These are phyloP conservation scores for Paraphaeosphaeria minitans DNA, from an alignment of 2,329 filamentous ascomycete genomes.

Conservation along the genomic window DNA sequence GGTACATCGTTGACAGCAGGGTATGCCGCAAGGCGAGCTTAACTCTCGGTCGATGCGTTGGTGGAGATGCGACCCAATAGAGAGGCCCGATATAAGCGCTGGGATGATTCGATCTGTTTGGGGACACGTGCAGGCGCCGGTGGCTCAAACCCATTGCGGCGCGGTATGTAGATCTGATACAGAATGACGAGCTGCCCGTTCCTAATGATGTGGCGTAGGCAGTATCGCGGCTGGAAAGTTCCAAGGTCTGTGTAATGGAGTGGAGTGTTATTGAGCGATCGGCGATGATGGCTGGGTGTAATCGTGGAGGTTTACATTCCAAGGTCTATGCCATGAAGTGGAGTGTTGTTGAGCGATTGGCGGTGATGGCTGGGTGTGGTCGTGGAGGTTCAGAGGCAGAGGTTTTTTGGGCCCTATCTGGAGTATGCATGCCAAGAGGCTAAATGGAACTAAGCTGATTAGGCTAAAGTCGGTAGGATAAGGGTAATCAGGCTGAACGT, in stretches of 20 bases:
- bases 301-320: background rate
- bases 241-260: background rate
- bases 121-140: slow-evolving; percentile 5
- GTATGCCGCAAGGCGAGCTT: background rate
- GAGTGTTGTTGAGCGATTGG: too few relatives aligned
- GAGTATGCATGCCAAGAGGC: too few relatives aligned
- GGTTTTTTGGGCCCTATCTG: too few relatives aligned
- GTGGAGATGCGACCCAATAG: slow-evolving; percentile 4
- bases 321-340: too few relatives aligned
- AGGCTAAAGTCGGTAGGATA: too few relatives aligned
- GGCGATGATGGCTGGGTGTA: slow-evolving; percentile 3
- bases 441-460: too few relatives aligned
- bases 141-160: slow-evolving; percentile 6
- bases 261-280: slow-evolving; percentile 2
- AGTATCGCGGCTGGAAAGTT: slow-evolving; percentile 1
- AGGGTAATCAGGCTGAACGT: too few relatives aligned
- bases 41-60: background rate
- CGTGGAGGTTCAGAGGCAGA: too few relatives aligned
- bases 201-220: slow-evolving; percentile 3
- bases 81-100: slow-evolving; percentile 1
- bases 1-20: slow-evolving; percentile 3
- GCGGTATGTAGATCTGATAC: slow-evolving; percentile 5
- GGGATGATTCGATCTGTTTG: background rate
- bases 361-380: too few relatives aligned
- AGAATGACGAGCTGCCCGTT: background rate